Percentiles rank a stretch among this genome's conserved stretches.
Conservation (phyloP, 768 basidiomycete genomes). For the Pleurotus salmoneostramineus region DNA sequence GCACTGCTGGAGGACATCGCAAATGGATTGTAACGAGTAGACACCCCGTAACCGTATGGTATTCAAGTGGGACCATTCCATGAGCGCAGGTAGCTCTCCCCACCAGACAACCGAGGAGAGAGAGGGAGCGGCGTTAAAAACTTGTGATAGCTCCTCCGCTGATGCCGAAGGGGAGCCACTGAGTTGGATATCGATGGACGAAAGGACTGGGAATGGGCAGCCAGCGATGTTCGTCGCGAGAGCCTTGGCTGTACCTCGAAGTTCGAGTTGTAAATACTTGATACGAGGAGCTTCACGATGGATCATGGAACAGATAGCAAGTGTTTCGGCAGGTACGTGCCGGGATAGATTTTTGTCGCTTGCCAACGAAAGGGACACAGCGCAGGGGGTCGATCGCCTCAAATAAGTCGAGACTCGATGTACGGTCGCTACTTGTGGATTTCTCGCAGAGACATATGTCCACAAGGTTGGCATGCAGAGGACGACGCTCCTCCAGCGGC, state of each 20-base stretch:
- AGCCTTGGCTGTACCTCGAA: background rate
- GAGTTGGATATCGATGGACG: background rate
- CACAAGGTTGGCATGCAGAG: constrained; percentile 6
- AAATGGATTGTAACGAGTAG: background rate
- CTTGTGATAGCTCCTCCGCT: background rate
- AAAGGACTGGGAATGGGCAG: background rate
- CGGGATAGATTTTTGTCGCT: background rate
- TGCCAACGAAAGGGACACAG: background rate
- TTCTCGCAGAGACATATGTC: background rate
- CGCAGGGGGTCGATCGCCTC: background rate
- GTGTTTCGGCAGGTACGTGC: background rate
- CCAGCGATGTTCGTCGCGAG: background rate
- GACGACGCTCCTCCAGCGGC: background rate
- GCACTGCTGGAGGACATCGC: background rate
- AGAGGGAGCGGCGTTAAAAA: background rate
- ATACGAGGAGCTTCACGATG: background rate
- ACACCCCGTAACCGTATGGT: background rate
- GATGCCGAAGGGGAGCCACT: background rate
- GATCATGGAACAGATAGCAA: background rate
- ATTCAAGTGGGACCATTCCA: background rate
- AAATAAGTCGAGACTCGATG: background rate
- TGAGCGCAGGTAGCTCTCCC: background rate
- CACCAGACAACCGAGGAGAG: constrained; percentile 1
- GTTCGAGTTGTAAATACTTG: background rate
- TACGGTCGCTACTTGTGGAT: background rate